Base-by-base conservation (phyloP, 345 rosid genomes). In the Physaria fendleri region DNA sequence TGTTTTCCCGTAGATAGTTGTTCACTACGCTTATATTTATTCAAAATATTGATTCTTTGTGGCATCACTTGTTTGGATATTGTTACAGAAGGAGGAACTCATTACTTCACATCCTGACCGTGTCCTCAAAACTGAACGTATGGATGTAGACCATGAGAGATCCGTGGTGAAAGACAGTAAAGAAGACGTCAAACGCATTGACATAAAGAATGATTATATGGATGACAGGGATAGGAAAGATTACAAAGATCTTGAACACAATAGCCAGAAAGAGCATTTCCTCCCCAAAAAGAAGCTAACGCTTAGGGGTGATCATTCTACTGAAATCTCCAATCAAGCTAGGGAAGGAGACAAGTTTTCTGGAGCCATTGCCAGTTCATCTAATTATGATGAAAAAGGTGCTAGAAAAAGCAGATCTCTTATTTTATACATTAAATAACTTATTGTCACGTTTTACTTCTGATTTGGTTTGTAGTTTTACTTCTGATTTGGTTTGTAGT, bases 1-100 rank as follows among this genome's bases (percentile, higher is more conserved):
- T 11, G 5, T 41, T 21, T 15, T 9, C 4, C 25, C 14, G 27
- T n/a, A 34, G 12, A 11, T 48, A 17, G 2, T 39, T 20, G 20
- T 29, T 40, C 18, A 30, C 15, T 37, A 20, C 28, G 21, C 22
- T n/a, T n/a, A n/a, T n/a, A n/a, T n/a, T n/a, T n/a, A 15, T 23
- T 14, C 15, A 1, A 14, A 56, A 8, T 13, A 22, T 51, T 38
- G 20, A 28, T 62, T 45, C 65, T 34, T 43, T 69, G 32, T 60
- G 73, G 71, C 54, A 76, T 59, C 53, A 64, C 47, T 66, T 61
- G 54, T 55, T 71, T 71, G 8, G 9, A 71, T 42, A 32, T 64
- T 79, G 65, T 61, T 54, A 50, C 85, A 93, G 95, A 90, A 78
- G 76, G 96, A 87, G 92, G 78, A 64, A 76, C 57, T 66, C 56